Base-by-base conservation (phyloP, 805 yeast species). In the Metschnikowia noctiluminum region DNA sequence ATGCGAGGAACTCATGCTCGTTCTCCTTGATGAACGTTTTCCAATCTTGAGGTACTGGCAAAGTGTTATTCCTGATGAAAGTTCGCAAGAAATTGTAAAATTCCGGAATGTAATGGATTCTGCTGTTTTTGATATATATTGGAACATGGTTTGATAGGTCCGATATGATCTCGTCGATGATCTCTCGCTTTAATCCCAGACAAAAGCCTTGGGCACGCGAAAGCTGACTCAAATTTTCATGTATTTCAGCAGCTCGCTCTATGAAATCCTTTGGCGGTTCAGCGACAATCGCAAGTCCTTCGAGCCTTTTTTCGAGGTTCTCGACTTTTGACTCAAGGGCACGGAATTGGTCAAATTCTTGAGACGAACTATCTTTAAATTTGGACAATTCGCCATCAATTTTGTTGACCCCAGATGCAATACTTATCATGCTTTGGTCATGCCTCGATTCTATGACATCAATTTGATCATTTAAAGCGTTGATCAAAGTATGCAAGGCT, bases 81-180 rank as follows among this genome's bases (percentile, higher is more conserved):
- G 60, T 57, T 46, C 59, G 62, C 42, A 71, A 54, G 48, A 62
- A 70, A 39, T 65, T 63, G 35, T 66, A 70, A 50, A 73, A 72
- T 48, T 70, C 74, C 0, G 77, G 75, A 4, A 64, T 48, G 41
- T 65, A 67, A 45, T 69, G 74, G n/a, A 73, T 59, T 42, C 68
- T 66, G 11, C 58, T 56, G 44, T 71, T 57, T 43, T 64, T 64
- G 21, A 63, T 51, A 50, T 61, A 68, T 1, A 67, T 63, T 0
- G 75, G 76, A 11, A 70, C 54, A 27, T 62, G 60, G 2, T 58
- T 52, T 3, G 75, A 74, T 16, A 71, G 54, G 2, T 52, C 40
- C 4, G 53, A 51, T 1, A 64, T 28, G 7, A 66, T 49, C 2
- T 61, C 56, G 7, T 51, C 43, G 28, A 62, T 38, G n/a, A 64